Conservation (phyloP, 163 green algal species). For the Volvox carteri region DNA sequence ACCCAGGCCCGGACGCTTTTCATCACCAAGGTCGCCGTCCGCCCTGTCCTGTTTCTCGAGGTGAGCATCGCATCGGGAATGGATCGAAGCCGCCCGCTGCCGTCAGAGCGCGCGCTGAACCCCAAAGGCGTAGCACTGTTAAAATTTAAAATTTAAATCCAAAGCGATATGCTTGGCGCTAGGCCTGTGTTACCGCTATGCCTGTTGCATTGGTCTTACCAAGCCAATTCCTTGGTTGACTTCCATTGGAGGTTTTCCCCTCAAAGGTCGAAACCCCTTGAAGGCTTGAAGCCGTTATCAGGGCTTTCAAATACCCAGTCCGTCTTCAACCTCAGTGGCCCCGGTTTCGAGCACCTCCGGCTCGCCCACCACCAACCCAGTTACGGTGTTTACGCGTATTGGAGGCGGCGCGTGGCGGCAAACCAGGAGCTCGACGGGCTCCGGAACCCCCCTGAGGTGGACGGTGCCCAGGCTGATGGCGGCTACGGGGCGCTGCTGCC, state of each 20-base stretch:
- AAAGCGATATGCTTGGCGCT: neutral
- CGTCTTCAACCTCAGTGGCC: neutral
- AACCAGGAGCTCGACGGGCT: constrained; percentile 29
- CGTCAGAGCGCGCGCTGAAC: too few relatives aligned
- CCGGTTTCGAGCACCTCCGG: neutral
- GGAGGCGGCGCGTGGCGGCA: neutral
- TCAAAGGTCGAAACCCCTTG: neutral
- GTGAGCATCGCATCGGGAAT: too few relatives aligned
- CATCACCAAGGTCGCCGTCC: too few relatives aligned
- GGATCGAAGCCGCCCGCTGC: too few relatives aligned
- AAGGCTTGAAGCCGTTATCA: neutral
- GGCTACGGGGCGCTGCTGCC: neutral
- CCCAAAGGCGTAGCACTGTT: neutral
- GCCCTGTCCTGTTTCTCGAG: too few relatives aligned
- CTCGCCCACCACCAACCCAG: neutral
- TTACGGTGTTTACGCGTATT: neutral
- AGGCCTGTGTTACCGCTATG: neutral
- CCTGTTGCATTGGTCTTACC: neutral
- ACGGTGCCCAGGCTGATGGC: constrained; percentile 12
- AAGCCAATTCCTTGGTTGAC: neutral
- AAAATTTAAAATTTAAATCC: neutral
- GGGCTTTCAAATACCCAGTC: neutral
- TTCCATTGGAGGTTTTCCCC: neutral
- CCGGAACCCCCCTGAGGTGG: neutral
- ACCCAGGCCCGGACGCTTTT: neutral